Base-by-base conservation (phyloP, 2,329 filamentous ascomycete species). In the Xylariaceae sp. region DNA sequence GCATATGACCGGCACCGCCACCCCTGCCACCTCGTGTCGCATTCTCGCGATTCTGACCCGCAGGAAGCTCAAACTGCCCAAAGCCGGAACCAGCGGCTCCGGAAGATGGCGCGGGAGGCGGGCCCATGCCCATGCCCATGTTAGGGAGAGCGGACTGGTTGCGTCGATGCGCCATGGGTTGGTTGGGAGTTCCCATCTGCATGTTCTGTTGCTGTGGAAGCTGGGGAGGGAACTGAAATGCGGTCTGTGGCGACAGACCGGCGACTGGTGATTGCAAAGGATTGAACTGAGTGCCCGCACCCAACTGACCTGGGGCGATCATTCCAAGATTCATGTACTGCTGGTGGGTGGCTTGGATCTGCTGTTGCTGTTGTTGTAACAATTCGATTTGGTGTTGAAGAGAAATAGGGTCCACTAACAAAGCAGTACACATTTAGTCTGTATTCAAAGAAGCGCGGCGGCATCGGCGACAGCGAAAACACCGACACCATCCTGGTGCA, bases 271-370 rank as follows among this genome's bases (percentile, higher is more conserved):
- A 84, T 77, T 93, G 92, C 75, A 92, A 79, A 71, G 87, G 88
- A 78, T 88, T 88, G 80, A 90, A 94, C 63, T 80, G 80, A 69
- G 82, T 83, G 66, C 85, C 86, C 63, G 86, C 84, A 67, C 85
- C 86, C 61, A 97, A 80, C 77, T 97, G 93, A 70, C 89, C 88
- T 56, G 90, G 88, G 67, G 89, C 88, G 70, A 97, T 87, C 83
- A 97, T 92, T 74, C 91, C 91, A 89, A 97, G 92, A 75, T 94
- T 96, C 71, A 96, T 88, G 80, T 96, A 97, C 78, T 97, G 93
- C 77, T 97, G 92, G 72, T 97, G 92, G 65, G 91, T 94, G 69
- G 91, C 91, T 77, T 95, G 90, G 72, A 97, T 95, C 74, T 97
- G 92, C 76, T 97, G 92, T 75, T 97, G 94, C 75, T 97, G 94